phyloP scores from a whole-genome alignment of 257 asterid genomes.

The Solanum virginianum region DNA sequence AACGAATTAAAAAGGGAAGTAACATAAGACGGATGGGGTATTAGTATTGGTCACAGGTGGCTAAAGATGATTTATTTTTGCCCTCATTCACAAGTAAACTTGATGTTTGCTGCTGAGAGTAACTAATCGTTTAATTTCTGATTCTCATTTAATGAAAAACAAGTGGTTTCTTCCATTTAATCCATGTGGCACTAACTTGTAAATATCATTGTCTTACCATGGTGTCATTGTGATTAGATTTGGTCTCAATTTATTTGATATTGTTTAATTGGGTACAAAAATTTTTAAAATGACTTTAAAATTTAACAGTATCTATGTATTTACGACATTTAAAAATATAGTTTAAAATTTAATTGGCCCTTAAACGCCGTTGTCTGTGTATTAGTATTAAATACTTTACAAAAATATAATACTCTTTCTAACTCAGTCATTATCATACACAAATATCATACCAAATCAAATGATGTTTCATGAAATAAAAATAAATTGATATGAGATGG shows the following conservation, averaged over 20 bases:
- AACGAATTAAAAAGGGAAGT: neutral
- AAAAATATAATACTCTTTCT: too few species aligned
- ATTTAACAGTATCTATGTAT: too few species aligned
- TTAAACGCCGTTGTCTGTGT: too few species aligned
- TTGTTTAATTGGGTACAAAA: accelerated
- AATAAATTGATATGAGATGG: too few species aligned
- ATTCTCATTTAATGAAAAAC: neutral
- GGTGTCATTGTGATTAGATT: neutral
- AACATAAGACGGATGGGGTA: neutral
- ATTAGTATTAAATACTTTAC: too few species aligned
- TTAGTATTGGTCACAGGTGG: neutral
- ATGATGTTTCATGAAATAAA: too few species aligned
- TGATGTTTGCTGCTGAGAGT: neutral
- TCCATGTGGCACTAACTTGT: neutral
- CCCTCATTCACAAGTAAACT: neutral
- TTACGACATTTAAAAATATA: too few species aligned
- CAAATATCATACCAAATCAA: too few species aligned
- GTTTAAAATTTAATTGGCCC: too few species aligned
- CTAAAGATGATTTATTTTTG: neutral
- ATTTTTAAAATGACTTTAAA: too few species aligned
- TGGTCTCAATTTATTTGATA: neutral
- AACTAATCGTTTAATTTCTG: neutral
- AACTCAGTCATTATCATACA: too few species aligned
- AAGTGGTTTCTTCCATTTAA: neutral
- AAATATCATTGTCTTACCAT: neutral